phyloP scores from a whole-genome alignment of 192 early-diverging fungal species.

The Podila epicladia region DNA sequence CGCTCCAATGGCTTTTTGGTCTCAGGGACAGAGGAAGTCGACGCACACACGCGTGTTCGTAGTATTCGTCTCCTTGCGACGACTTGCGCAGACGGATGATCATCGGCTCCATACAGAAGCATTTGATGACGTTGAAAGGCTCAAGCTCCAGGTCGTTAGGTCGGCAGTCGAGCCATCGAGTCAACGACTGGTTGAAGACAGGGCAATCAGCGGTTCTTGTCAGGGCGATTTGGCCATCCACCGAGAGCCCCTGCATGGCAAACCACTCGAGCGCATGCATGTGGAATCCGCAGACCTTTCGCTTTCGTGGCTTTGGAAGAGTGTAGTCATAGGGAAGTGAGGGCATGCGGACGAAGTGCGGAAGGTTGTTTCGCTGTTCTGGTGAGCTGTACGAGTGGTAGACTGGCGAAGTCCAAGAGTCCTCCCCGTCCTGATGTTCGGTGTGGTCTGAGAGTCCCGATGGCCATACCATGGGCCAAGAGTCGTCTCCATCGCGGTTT shows the following conservation, averaged over 20 bases:
- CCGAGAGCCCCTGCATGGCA: slow-evolving; percentile 10
- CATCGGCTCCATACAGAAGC: slow-evolving; percentile 24
- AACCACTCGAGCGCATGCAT: slow-evolving; percentile 49
- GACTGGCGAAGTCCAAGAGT: neutral
- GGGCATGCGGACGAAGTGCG: too few species aligned
- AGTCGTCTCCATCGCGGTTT: too few species aligned
- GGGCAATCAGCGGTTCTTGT: slow-evolving; percentile 24
- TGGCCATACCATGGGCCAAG: too few species aligned
- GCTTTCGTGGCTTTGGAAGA: neutral
- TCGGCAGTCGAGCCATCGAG: slow-evolving; percentile 24
- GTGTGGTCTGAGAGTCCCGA: too few species aligned
- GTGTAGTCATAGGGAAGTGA: too few species aligned
- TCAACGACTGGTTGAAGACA: slow-evolving; percentile 31
- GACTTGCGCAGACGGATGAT: neutral
- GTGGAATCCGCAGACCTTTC: slow-evolving; percentile 44
- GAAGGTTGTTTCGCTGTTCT: neutral
- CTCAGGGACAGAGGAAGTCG: neutral
- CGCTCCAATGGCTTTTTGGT: neutral
- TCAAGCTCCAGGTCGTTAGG: slow-evolving; percentile 10
- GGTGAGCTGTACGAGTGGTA: neutral
- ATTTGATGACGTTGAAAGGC: slow-evolving; percentile 23
- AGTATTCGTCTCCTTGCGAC: neutral
- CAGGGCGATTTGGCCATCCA: neutral
- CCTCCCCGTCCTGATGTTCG: too few species aligned
- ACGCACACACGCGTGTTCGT: neutral